Conservation (phyloP, 495 filamentous ascomycete genomes). For the Glonium stellatum region DNA sequence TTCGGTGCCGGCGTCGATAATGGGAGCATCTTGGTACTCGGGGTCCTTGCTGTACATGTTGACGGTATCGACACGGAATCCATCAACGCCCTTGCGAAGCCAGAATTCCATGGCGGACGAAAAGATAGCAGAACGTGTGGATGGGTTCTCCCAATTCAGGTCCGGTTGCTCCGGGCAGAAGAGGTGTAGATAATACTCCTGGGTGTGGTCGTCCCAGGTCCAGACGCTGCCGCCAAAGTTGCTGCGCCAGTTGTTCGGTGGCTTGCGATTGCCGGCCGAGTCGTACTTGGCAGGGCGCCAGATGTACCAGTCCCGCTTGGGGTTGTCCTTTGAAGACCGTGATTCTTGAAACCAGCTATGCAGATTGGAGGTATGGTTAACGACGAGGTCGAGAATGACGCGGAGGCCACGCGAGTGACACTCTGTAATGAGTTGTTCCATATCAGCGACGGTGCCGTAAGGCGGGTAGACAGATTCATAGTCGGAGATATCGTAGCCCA, state of each 20-base stretch:
- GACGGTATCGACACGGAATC: constrained; percentile 36
- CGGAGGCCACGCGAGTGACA: constrained; percentile 27
- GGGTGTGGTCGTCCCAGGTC: constrained; percentile 33
- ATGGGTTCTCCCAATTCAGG: constrained; percentile 36
- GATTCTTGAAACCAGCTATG: constrained; percentile 34
- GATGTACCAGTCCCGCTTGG: constrained; percentile 35
- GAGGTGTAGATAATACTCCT: constrained; percentile 38
- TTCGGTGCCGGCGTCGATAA: constrained; percentile 18
- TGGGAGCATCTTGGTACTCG: constrained; percentile 30
- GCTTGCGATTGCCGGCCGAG: constrained; percentile 24
- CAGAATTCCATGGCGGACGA: constrained; percentile 32
- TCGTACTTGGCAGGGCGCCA: constrained; percentile 34
- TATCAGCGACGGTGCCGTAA: constrained; percentile 31
- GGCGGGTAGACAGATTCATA: constrained; percentile 28
- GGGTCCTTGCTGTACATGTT: constrained; percentile 32
- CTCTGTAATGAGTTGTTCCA: constrained; percentile 29
- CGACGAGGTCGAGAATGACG: constrained; percentile 31
- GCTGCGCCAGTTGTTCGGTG: constrained; percentile 34
- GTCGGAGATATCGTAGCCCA: constrained; percentile 36
- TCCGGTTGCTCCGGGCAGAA: constrained; percentile 35
- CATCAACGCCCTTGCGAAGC: constrained; percentile 34
- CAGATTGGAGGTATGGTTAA: constrained; percentile 33
- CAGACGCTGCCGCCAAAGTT: constrained; percentile 29
- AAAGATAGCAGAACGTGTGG: constrained; percentile 28
- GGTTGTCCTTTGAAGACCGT: constrained; percentile 24